Conservation (phyloP, 345 rosid species). For the Salix brachista region DNA sequence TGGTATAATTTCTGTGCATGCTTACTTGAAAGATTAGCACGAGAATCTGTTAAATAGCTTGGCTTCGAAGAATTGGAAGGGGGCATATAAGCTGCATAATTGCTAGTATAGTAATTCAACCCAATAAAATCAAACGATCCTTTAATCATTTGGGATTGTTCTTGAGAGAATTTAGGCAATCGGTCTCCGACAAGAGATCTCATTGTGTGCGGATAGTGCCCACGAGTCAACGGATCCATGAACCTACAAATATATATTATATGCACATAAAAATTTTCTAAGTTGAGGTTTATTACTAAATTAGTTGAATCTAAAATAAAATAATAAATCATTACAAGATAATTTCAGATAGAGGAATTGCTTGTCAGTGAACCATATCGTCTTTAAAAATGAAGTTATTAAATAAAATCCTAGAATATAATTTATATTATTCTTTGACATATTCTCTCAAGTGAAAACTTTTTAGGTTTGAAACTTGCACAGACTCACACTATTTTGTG, state of each 20-base stretch:
- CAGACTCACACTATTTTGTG: accelerated
- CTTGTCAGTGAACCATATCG: no score
- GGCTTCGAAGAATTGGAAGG: not conserved
- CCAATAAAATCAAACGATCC: slow-evolving; percentile 53
- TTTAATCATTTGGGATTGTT: slow-evolving; percentile 33
- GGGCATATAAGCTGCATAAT: slow-evolving; percentile 25
- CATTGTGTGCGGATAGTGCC: slow-evolving; percentile 43
- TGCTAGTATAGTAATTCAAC: slow-evolving; percentile 43
- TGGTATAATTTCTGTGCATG: not conserved
- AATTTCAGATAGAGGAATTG: no score
- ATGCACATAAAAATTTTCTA: no score
- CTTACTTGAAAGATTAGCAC: slow-evolving; percentile 25
- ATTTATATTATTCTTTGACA: no score
- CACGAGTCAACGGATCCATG: slow-evolving; percentile 34
- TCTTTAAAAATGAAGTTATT: no score
- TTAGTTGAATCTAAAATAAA: no score
- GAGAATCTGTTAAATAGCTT: slow-evolving; percentile 37
- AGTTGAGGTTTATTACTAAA: no score
- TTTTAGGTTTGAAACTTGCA: no score
- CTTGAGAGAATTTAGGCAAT: slow-evolving; percentile 36
- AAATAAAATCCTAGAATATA: accelerated
- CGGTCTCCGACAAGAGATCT: slow-evolving; percentile 26
- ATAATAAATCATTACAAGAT: no score
- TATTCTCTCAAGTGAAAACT: accelerated
- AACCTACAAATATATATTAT: slow-evolving; percentile 29